These are phyloP conservation scores for Ottelia alismoides DNA, from an alignment of 106 monocot species.

Conservation along the genomic window DNA sequence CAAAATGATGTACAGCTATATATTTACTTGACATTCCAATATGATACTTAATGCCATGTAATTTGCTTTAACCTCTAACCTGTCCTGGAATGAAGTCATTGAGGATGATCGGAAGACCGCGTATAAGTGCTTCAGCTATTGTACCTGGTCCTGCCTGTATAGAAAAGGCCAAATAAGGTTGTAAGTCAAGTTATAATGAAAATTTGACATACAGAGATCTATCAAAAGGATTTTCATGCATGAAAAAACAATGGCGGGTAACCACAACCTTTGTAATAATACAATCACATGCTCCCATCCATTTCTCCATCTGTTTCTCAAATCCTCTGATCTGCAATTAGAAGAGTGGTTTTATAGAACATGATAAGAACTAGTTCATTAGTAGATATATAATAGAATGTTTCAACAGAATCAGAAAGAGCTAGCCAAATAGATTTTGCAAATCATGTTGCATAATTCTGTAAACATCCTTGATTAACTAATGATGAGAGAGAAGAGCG, in stretches of 20 bases:
- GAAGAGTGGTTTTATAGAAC: background rate
- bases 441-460: no score
- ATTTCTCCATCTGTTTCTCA: slow-evolving; percentile 56
- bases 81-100: slow-evolving; percentile 63
- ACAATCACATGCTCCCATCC: slow-evolving; percentile 65
- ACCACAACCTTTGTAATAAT: slow-evolving; percentile 47
- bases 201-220: background rate
- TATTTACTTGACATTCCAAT: no score
- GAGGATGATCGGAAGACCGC: slow-evolving; percentile 54
- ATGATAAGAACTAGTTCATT: background rate
- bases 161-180: background rate
- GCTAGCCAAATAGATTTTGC: background rate
- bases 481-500: background rate
- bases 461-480: no score
- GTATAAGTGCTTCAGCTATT: slow-evolving; percentile 48
- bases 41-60: no score
- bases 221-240: no score
- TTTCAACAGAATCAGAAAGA: background rate
- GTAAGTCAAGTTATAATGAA: background rate
- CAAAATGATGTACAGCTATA: background rate
- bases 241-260: background rate
- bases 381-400: background rate
- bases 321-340: slow-evolving; percentile 39
- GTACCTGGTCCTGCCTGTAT: slow-evolving; percentile 47
- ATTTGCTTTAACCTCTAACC: no score